phyloP scores from a whole-genome alignment of 2,329 filamentous ascomycete species.

The Aspergillus latus region DNA sequence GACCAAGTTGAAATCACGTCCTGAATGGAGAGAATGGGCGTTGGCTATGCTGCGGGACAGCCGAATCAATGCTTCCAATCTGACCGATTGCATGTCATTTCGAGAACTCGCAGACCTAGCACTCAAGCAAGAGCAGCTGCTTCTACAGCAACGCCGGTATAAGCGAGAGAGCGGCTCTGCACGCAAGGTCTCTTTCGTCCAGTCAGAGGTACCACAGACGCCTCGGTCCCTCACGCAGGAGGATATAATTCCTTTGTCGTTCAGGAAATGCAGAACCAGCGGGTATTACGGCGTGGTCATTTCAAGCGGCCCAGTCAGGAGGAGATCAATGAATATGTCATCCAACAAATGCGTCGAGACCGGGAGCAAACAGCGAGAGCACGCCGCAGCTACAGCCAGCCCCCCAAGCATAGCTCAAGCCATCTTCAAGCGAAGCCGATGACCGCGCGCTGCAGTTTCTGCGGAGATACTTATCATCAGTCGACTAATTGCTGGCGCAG shows the following conservation, averaged over 20 bases:
- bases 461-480: conserved; percentile 24
- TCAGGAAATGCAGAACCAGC: conserved; percentile 24
- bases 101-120: conserved; percentile 25
- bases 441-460: conserved; percentile 23
- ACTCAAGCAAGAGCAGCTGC: conserved; percentile 21
- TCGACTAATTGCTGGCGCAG: conserved; percentile 26
- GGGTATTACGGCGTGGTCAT: conserved; percentile 15
- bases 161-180: conserved; percentile 6
- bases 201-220: not conserved
- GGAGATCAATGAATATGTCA: conserved; percentile 32
- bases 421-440: conserved; percentile 5
- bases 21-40: conserved; percentile 30
- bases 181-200: not conserved
- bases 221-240: conserved; percentile 23
- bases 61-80: conserved; percentile 22
- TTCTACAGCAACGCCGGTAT: conserved; percentile 1
- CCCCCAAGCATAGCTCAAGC: conserved; percentile 9
- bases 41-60: conserved; percentile 25
- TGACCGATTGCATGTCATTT: conserved; percentile 25
- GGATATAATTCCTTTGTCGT: conserved; percentile 31
- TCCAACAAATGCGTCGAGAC: conserved; percentile 29
- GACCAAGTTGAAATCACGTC: conserved; percentile 26
- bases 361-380: conserved; percentile 22
- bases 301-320: conserved; percentile 29
- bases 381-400: conserved; percentile 24